Percentiles rank a stretch among this genome's conserved stretches.
These are phyloP conservation scores for Lentinula boryana DNA, from an alignment of 768 basidiomycete species.

Conservation along the genomic window DNA sequence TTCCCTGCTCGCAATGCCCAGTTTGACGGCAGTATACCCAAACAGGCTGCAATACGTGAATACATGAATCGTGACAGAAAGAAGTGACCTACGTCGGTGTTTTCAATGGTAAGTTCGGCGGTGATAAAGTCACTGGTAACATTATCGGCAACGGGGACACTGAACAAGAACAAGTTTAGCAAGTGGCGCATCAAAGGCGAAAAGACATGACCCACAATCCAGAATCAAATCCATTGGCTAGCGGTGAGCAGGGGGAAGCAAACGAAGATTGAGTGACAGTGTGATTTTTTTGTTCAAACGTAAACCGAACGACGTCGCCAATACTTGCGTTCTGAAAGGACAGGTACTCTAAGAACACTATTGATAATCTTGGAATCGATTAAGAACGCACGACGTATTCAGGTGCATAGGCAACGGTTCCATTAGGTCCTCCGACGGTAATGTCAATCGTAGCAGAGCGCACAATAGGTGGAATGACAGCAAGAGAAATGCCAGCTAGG, in stretches of 20 bases:
- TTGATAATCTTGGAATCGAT: neutral
- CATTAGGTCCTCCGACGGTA: conserved; percentile 40
- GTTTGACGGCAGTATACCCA: conserved; percentile 58
- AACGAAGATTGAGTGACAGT: conserved; percentile 54
- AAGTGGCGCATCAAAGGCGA: neutral
- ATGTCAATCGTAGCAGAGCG: conserved; percentile 35
- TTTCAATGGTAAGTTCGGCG: conserved; percentile 34
- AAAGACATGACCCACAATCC: conserved; percentile 40
- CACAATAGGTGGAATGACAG: conserved; percentile 26
- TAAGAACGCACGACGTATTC: conserved; percentile 28
- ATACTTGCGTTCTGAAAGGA: conserved; percentile 32
- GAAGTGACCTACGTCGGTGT: conserved; percentile 19
- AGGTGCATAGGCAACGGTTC: conserved; percentile 33
- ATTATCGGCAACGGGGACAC: conserved; percentile 39
- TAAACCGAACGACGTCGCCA: conserved; percentile 45
- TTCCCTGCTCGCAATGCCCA: conserved; percentile 43
- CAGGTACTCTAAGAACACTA: neutral
- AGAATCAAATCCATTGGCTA: conserved; percentile 46
- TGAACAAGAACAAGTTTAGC: conserved; percentile 13
- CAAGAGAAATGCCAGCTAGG: conserved; percentile 19
- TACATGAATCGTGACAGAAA: neutral
- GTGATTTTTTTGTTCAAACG: conserved; percentile 52
- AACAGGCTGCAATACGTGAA: conserved; percentile 23
- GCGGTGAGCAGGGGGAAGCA: conserved; percentile 36
- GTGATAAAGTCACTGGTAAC: conserved; percentile 37